Conservation (phyloP, 1,284 basidiomycete species). For the Leccinum glutinopallens region DNA sequence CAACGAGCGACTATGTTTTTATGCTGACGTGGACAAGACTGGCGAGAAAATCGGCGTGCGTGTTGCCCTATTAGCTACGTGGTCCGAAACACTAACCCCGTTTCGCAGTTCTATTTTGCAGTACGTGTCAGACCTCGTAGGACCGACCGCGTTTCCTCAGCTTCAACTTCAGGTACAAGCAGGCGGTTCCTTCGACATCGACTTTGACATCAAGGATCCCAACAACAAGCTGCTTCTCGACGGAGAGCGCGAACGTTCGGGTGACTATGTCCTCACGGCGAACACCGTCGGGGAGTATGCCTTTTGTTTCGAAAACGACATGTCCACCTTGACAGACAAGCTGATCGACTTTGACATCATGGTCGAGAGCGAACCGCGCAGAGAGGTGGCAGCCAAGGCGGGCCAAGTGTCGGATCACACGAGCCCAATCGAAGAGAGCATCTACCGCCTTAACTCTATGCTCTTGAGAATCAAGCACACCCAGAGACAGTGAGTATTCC, state of each 20-base stretch:
- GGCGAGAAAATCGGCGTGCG: conserved; percentile 89
- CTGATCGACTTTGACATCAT: conserved; percentile 97
- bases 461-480: conserved; percentile 85
- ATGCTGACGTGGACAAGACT: conserved; percentile 93
- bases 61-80: background rate
- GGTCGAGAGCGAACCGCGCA: conserved; percentile 92
- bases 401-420: conserved; percentile 90
- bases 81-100: conserved; percentile 14
- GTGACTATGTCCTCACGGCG: conserved; percentile 96
- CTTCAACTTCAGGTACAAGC: conserved; percentile 75
- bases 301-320: conserved; percentile 99
- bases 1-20: conserved; percentile 92
- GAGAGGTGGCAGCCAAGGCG: conserved; percentile 79
- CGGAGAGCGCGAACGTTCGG: conserved; percentile 87
- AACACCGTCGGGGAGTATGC: conserved; percentile 94
- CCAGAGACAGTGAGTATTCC: conserved; percentile 78
- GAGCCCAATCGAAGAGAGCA: conserved; percentile 88
- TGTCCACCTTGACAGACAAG: conserved; percentile 88
- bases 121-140: conserved; percentile 46
- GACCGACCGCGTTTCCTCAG: conserved; percentile 20
- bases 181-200: conserved; percentile 96
- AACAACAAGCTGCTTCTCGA: conserved; percentile 85
- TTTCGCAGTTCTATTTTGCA: conserved; percentile 57
- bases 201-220: conserved; percentile 92
- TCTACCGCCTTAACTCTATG: conserved; percentile 86